These are phyloP conservation scores for Rhizophagus prolifer DNA, from an alignment of 192 early-diverging fungal genomes.

Conservation along the genomic window DNA sequence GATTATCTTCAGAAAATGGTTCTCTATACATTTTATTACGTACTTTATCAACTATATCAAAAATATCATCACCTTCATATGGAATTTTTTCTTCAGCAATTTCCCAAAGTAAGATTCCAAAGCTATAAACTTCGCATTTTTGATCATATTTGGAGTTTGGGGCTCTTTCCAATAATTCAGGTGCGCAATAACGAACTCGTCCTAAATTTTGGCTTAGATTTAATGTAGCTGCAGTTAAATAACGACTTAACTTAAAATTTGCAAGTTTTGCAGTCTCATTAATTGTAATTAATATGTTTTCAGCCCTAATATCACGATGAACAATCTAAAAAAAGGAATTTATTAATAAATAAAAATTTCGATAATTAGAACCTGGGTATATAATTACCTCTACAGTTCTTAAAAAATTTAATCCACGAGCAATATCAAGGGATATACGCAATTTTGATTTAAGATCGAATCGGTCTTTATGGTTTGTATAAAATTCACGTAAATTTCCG, in stretches of 20 bases:
- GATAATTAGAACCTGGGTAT: too few species aligned
- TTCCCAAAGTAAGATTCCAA: not conserved
- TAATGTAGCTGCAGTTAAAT: too few species aligned
- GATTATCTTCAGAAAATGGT: not conserved
- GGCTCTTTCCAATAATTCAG: not conserved
- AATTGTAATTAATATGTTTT: slow-evolving; percentile 12
- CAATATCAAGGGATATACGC: slow-evolving; percentile 19
- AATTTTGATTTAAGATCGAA: not conserved
- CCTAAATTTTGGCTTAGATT: too few species aligned
- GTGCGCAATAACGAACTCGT: not conserved
- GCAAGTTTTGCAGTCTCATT: too few species aligned
- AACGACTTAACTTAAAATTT: too few species aligned
- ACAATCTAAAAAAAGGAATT: not conserved
- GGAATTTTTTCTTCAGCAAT: not conserved
- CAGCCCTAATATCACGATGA: slow-evolving; percentile 14
- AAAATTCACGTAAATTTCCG: not conserved
- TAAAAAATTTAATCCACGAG: slow-evolving; percentile 18
- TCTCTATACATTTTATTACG: not conserved
- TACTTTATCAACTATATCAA: not conserved
- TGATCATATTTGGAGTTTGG: not conserved
- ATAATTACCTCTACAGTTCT: not conserved
- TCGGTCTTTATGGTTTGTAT: not conserved
- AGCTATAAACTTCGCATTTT: not conserved
- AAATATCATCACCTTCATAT: not conserved
- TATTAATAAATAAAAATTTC: too few species aligned